Evolutionary conservation across 306 rosid species (phyloP).

Genomic region (Mimosa bimucronata): DNA sequence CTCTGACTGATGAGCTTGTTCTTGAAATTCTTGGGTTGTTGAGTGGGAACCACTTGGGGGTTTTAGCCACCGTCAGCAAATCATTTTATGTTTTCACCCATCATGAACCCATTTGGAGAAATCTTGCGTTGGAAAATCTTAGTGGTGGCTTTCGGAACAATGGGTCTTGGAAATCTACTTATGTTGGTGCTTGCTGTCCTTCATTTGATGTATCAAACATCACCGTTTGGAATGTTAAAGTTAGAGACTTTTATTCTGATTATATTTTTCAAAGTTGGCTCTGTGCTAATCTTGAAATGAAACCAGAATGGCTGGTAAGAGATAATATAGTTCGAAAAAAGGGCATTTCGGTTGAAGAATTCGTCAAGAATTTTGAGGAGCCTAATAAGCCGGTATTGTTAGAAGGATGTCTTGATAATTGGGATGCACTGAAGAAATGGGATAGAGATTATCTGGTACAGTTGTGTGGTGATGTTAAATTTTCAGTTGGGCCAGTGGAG

Average conservation of each 20-base stretch:
- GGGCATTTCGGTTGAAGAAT: constrained; percentile 85
- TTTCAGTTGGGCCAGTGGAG: constrained; percentile 82
- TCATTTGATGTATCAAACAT: constrained; percentile 44
- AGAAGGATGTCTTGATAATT: constrained; percentile 87
- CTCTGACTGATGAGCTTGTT: constrained; percentile 81
- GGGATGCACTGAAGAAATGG: constrained; percentile 85
- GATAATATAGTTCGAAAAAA: constrained; percentile 71
- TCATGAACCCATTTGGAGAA: constrained; percentile 92
- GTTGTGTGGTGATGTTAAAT: constrained; percentile 66
- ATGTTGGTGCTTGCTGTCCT: constrained; percentile 57
- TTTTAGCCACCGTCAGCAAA: constrained; percentile 76
- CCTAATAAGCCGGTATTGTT: constrained; percentile 77
- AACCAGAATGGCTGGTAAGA: constrained; percentile 84
- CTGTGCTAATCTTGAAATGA: constrained; percentile 96
- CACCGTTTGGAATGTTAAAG: constrained; percentile 50
- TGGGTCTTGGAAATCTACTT: constrained; percentile 80
- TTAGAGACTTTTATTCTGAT: constrained; percentile 91
- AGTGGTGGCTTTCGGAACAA: constrained; percentile 57
- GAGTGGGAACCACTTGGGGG: constrained; percentile 60
- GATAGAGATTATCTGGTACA: constrained; percentile 75
- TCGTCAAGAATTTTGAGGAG: constrained; percentile 71
- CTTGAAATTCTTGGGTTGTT: constrained; percentile 76
- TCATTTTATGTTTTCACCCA: constrained; percentile 69
- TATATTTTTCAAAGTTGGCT: constrained; percentile 97
- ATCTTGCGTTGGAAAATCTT: constrained; percentile 71